phyloP scores from a whole-genome alignment of 257 asterid species.

The Solanum chaucha region DNA sequence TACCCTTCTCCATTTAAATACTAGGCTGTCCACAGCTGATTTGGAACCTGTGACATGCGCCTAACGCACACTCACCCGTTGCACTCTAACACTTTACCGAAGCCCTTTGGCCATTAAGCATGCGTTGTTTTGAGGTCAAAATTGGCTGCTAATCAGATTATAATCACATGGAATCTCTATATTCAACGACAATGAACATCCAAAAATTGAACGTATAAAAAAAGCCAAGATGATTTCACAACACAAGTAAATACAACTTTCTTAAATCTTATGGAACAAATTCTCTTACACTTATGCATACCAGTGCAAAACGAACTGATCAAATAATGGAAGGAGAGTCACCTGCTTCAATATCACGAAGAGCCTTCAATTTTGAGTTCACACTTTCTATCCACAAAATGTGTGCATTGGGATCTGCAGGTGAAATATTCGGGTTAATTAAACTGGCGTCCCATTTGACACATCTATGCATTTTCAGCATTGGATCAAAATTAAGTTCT shows the following conservation, averaged over 20 bases:
- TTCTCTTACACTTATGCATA: neutral
- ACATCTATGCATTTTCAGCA: neutral
- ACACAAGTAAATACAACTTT: neutral
- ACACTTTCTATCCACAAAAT: constrained; percentile 58
- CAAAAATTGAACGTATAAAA: neutral
- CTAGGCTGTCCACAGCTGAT: neutral
- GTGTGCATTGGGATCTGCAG: constrained; percentile 78
- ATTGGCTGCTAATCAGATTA: neutral
- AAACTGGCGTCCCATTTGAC: neutral
- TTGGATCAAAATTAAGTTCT: neutral
- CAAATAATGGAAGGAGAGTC: neutral
- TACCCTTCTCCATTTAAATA: neutral
- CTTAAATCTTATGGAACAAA: neutral
- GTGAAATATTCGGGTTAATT: neutral
- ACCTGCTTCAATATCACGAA: constrained; percentile 74
- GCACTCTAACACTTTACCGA: neutral
- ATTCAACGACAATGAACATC: neutral
- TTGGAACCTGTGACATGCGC: neutral
- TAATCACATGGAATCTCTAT: neutral
- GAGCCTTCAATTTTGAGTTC: constrained; percentile 54
- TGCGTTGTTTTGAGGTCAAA: neutral
- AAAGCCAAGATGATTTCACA: neutral
- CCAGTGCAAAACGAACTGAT: neutral
- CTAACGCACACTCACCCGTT: neutral
- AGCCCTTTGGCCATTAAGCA: neutral